Evolutionary conservation across 1,139 yeast genomes (phyloP).

Genomic region (Lodderomyces pseudojiufengensis): DNA sequence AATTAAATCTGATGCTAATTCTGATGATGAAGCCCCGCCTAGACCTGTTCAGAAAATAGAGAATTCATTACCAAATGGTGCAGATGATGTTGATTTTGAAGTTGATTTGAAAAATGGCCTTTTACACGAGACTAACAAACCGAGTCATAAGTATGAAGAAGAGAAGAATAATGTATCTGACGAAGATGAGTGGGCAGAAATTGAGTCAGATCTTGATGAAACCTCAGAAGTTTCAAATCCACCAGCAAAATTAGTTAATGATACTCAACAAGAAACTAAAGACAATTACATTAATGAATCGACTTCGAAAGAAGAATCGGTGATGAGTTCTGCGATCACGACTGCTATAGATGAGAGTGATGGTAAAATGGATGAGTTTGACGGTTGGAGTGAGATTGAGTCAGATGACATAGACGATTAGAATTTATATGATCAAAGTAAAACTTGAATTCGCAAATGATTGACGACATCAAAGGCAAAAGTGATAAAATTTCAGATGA

Average conservation of each 20-base stretch:
- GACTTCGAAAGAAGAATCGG: not conserved
- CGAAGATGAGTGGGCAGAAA: slow-evolving; percentile 1
- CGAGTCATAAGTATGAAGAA: no score
- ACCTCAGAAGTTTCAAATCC: not conserved
- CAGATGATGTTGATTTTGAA: not conserved
- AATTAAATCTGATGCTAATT: slow-evolving; percentile 9
- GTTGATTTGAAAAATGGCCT: no score
- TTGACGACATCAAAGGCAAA: no score
- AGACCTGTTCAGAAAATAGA: no score
- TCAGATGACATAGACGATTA: not conserved
- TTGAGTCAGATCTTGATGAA: slow-evolving; percentile 1
- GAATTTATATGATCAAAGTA: no score
- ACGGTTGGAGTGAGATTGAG: slow-evolving; percentile 1
- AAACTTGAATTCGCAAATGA: no score
- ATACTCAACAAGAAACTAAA: not conserved
- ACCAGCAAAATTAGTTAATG: not conserved
- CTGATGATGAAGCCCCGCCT: slow-evolving; percentile 1
- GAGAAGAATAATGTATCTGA: no score
- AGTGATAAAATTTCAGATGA: no score
- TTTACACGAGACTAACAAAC: no score
- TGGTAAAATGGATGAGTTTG: not conserved
- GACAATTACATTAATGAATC: not conserved
- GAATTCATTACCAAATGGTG: not conserved
- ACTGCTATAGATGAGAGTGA: not conserved
- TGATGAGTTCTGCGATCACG: not conserved